These are phyloP conservation scores for Dorcoceras hygrometricum DNA, from an alignment of 257 asterid genomes.

Conservation along the genomic window DNA sequence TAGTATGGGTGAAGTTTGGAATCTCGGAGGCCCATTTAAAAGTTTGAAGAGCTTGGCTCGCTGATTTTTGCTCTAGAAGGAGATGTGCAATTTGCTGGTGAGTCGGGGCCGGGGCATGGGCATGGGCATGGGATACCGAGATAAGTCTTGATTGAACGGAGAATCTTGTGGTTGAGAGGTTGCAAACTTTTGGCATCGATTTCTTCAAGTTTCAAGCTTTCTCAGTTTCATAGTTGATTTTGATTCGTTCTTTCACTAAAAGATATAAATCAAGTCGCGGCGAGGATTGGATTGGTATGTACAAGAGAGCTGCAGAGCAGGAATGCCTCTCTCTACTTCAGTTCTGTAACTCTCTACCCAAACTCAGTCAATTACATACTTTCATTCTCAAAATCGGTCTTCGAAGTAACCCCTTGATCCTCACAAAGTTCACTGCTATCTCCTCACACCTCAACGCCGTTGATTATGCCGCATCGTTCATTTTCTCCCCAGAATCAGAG, in stretches of 20 bases:
- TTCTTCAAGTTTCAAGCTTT: neutral
- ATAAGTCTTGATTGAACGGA: constrained; percentile 37
- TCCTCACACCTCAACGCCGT: constrained; percentile 53
- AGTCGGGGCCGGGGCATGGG: constrained; percentile 61
- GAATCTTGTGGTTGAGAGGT: constrained; percentile 20
- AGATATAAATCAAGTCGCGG: neutral
- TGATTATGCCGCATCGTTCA: constrained; percentile 53
- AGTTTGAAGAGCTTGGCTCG: constrained; percentile 65
- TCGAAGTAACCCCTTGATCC: constrained; percentile 56
- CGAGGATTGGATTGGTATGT: constrained; percentile 19
- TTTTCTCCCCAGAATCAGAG: constrained; percentile 45
- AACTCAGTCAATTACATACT: constrained; percentile 61
- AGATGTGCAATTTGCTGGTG: constrained; percentile 62
- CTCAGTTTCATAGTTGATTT: neutral
- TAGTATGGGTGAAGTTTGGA: constrained; percentile 55
- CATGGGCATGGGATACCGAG: constrained; percentile 41
- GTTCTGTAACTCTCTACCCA: constrained; percentile 52
- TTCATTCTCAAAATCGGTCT: constrained; percentile 58
- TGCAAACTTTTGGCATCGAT: constrained; percentile 32
- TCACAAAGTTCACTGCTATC: constrained; percentile 61
- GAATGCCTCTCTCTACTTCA: constrained; percentile 60
- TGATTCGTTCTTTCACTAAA: no score
- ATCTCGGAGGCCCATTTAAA: constrained; percentile 88
- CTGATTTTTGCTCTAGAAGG: constrained; percentile 72
- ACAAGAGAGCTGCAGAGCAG: constrained; percentile 61